phyloP scores from a whole-genome alignment of 768 basidiomycete genomes.

The Russula griseocarnosa region DNA sequence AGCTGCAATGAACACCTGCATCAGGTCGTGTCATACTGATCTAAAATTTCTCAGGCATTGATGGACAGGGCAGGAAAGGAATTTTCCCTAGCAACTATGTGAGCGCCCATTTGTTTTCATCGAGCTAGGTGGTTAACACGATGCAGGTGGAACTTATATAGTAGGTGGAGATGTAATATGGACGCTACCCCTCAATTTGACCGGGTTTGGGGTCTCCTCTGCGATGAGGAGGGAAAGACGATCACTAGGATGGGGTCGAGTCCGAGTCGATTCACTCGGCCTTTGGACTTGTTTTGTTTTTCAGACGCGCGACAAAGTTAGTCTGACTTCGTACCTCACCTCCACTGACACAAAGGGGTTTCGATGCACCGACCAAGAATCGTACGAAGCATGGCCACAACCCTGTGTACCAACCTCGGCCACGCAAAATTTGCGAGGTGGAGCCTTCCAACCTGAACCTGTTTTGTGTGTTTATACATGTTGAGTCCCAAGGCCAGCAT shows the following conservation, averaged over 20 bases:
- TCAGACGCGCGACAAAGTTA: background rate
- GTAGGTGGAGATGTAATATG: constrained; percentile 19
- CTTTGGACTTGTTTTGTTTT: constrained; percentile 16
- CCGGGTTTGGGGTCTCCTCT: constrained; percentile 25
- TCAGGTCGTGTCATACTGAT: constrained; percentile 28
- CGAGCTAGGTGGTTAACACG: constrained; percentile 21
- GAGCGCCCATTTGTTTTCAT: constrained; percentile 36
- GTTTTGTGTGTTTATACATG: background rate
- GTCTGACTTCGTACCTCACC: background rate
- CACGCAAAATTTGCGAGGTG: background rate
- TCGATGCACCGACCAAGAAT: background rate
- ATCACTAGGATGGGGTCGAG: constrained; percentile 12
- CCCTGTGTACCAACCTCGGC: background rate
- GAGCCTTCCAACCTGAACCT: background rate
- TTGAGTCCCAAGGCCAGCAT: background rate
- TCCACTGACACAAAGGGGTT: background rate
- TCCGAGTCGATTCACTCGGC: background rate
- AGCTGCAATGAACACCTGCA: constrained; percentile 30
- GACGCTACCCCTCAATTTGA: constrained; percentile 33
- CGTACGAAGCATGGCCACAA: background rate
- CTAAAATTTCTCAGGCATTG: constrained; percentile 47
- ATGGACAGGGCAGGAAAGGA: constrained; percentile 58
- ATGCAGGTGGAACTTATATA: constrained; percentile 47
- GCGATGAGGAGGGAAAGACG: constrained; percentile 1
- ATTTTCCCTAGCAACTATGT: constrained; percentile 91